These are phyloP conservation scores for Fonsecaea nubica DNA, from an alignment of 2,329 filamentous ascomycete genomes.

Conservation along the genomic window DNA sequence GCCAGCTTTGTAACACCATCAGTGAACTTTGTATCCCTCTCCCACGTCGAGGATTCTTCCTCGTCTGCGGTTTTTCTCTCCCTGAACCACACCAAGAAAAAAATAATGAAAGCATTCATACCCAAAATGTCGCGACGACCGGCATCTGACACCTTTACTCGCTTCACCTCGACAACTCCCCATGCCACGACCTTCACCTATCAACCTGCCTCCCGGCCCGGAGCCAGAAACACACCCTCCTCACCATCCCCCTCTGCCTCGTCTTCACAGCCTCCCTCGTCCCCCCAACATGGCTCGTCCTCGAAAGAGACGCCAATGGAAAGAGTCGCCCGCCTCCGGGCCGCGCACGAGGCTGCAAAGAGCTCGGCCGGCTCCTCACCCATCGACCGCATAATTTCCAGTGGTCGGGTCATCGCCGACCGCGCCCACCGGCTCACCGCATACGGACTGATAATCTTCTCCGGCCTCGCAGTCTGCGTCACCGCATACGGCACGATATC, in stretches of 20 bases:
- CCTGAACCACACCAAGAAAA: background rate
- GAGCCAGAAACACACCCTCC: constrained; percentile 28
- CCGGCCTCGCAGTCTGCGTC: constrained; percentile 65
- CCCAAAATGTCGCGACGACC: constrained; percentile 47
- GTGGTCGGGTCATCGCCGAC: constrained; percentile 65
- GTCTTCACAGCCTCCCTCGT: constrained; percentile 25
- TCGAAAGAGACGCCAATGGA: constrained; percentile 69
- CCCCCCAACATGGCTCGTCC: constrained; percentile 23
- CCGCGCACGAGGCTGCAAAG: constrained; percentile 71
- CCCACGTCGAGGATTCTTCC: background rate
- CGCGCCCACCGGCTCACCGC: constrained; percentile 66
- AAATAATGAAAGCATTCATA: constrained; percentile 26
- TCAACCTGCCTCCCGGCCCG: constrained; percentile 41
- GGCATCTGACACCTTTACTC: constrained; percentile 54
- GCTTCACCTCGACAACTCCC: constrained; percentile 59
- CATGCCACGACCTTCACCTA: constrained; percentile 47
- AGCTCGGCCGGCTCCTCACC: constrained; percentile 63
- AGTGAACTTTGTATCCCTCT: background rate
- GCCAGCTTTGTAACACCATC: constrained; percentile 9
- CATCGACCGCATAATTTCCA: constrained; percentile 61
- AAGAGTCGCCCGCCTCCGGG: constrained; percentile 71
- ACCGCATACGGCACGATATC: constrained; percentile 70
- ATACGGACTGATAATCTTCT: constrained; percentile 64
- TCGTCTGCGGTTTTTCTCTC: background rate
- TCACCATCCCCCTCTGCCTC: constrained; percentile 27